Evolutionary conservation across 805 yeast genomes (phyloP).

Genomic region (Kazachstania bromeliacearum): DNA sequence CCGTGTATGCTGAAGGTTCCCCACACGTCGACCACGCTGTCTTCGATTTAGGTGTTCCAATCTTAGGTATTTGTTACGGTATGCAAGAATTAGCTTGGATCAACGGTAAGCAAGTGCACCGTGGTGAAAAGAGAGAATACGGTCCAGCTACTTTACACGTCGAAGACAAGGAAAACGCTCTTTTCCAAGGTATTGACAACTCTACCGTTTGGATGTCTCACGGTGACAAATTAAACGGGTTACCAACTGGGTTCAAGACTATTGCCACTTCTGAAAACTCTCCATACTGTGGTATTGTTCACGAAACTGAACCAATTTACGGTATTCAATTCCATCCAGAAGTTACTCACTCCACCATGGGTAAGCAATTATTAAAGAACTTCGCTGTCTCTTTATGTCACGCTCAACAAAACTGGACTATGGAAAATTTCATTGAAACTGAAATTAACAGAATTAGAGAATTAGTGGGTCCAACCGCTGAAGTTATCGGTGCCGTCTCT

Average conservation of each 20-base stretch:
- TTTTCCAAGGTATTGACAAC: constrained; percentile 84
- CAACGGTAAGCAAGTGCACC: constrained; percentile 80
- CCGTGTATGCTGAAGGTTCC: constrained; percentile 89
- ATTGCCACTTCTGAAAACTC: constrained; percentile 92
- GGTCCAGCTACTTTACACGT: constrained; percentile 90
- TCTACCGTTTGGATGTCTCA: constrained; percentile 99
- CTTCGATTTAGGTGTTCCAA: constrained; percentile 85
- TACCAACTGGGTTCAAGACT: constrained; percentile 81
- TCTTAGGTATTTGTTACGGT: constrained; percentile 96
- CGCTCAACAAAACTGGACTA: constrained; percentile 87
- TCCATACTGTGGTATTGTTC: constrained; percentile 88
- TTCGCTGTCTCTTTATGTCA: constrained; percentile 88
- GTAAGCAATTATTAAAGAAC: constrained; percentile 78
- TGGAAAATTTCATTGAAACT: constrained; percentile 95
- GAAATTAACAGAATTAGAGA: constrained; percentile 88
- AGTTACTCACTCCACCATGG: constrained; percentile 91
- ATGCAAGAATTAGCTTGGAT: constrained; percentile 99
- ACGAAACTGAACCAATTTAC: constrained; percentile 61
- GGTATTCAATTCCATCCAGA: constrained; percentile 99
- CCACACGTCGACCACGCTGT: constrained; percentile 96
- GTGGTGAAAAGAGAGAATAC: constrained; percentile 96
- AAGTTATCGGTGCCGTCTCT: constrained; percentile 98
- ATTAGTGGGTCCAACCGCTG: constrained; percentile 94
- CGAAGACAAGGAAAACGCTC: constrained; percentile 52
- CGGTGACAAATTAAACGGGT: constrained; percentile 86